These are phyloP conservation scores for Sporothrix curviconia DNA, from an alignment of 2,329 filamentous ascomycete genomes.

Conservation along the genomic window DNA sequence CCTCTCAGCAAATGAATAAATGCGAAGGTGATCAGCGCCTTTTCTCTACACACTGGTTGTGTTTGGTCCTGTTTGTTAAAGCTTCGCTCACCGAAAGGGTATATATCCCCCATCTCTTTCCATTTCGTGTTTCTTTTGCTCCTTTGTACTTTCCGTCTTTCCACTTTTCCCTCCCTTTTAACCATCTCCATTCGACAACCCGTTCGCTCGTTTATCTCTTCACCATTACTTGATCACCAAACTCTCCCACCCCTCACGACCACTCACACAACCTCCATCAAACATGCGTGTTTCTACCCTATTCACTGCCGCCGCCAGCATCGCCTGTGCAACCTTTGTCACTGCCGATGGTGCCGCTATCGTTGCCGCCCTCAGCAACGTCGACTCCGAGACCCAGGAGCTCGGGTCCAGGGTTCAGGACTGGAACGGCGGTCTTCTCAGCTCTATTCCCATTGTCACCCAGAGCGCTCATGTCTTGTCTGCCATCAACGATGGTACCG, in stretches of 20 bases:
- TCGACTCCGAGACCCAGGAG: background rate
- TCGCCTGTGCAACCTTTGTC: background rate
- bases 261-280: background rate
- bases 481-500: slow-evolving; percentile 34
- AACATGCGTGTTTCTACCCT: background rate
- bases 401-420: slow-evolving; percentile 26
- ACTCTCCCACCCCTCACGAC: background rate
- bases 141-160: background rate
- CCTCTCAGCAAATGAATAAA: no score
- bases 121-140: background rate
- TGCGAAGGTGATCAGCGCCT: background rate
- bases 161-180: background rate
- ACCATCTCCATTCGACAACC: background rate
- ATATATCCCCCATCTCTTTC: background rate
- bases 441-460: slow-evolving; percentile 35
- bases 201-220: background rate
- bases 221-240: background rate
- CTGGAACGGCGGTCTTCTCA: slow-evolving; percentile 35
- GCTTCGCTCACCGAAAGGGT: background rate
- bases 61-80: background rate
- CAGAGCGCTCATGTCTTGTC: slow-evolving; percentile 34
- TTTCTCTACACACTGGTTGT: no score
- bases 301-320: background rate
- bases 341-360: slow-evolving; percentile 6
- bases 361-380: slow-evolving; percentile 3